phyloP scores from a whole-genome alignment of 1,139 yeast genomes.

The Suhomyces coccinellae region DNA sequence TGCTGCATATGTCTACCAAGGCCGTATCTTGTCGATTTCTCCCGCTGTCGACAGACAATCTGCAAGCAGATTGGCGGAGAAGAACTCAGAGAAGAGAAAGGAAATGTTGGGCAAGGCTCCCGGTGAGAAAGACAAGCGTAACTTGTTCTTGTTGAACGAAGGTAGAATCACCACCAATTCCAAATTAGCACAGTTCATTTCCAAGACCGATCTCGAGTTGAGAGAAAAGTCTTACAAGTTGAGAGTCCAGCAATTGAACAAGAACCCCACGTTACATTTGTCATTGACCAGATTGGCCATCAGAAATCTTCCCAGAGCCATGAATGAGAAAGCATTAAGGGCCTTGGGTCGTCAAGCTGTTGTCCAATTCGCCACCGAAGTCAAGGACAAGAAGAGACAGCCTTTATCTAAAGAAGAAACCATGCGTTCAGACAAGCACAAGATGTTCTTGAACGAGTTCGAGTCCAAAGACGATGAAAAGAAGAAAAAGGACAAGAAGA shows the following conservation, averaged over 20 bases:
- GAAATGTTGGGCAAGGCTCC: conserved; percentile 80
- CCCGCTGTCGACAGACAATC: conserved; percentile 86
- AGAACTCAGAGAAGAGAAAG: conserved; percentile 70
- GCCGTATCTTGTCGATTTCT: conserved; percentile 80
- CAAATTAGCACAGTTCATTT: conserved; percentile 67
- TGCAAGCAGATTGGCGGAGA: conserved; percentile 75
- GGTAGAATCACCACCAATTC: conserved; percentile 87
- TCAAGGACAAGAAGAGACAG: conserved; percentile 70
- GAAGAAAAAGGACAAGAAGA: conserved; percentile 66
- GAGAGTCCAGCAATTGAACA: conserved; percentile 86
- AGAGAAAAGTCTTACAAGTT: conserved; percentile 85
- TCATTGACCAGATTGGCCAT: conserved; percentile 92
- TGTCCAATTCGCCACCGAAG: conserved; percentile 94
- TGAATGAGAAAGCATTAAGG: conserved; percentile 85
- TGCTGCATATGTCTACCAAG: conserved; percentile 87
- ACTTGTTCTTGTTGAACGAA: conserved; percentile 82
- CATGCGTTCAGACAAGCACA: conserved; percentile 70
- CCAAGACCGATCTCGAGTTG: conserved; percentile 76
- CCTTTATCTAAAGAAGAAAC: conserved; percentile 89
- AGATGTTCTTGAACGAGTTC: conserved; percentile 41
- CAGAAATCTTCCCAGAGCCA: conserved; percentile 88
- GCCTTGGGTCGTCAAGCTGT: conserved; percentile 94
- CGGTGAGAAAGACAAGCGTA: conserved; percentile 79
- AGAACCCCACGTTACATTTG: conserved; percentile 86
- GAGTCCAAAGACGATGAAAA: conserved; percentile 34